Conservation (phyloP, 768 basidiomycete species). For the Candolleomyces eurysporus region DNA sequence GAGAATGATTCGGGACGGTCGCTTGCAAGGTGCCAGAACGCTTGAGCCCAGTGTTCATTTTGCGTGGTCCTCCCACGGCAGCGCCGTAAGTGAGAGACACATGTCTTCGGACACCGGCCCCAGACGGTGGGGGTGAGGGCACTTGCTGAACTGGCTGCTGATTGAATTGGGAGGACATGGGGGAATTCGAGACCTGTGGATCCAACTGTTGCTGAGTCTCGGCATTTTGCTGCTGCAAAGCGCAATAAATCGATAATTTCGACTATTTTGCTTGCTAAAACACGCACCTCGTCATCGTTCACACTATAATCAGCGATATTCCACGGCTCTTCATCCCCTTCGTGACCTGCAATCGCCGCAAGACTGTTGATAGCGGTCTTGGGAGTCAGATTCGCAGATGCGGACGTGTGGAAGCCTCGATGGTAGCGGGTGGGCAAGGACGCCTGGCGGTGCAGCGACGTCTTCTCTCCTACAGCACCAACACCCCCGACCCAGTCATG, state of each 20-base stretch:
- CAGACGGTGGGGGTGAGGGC: constrained; percentile 72
- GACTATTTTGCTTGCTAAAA: constrained; percentile 3
- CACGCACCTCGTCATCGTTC: constrained; percentile 57
- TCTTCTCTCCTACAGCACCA: constrained; percentile 82
- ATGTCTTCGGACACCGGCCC: constrained; percentile 72
- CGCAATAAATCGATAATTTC: constrained; percentile 7
- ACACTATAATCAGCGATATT: constrained; percentile 58
- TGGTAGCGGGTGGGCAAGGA: constrained; percentile 81
- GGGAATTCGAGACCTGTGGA: constrained; percentile 42
- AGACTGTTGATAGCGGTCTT: constrained; percentile 74
- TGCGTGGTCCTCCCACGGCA: constrained; percentile 49
- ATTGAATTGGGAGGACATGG: constrained; percentile 60
- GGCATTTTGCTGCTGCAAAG: constrained; percentile 40
- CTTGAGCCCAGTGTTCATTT: constrained; percentile 53
- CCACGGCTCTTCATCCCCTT: constrained; percentile 89
- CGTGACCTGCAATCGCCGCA: constrained; percentile 80
- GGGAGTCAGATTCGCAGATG: constrained; percentile 63
- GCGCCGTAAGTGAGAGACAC: constrained; percentile 76
- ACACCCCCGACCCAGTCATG: constrained; percentile 81
- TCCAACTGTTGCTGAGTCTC: constrained; percentile 36
- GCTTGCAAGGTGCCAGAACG: constrained; percentile 77
- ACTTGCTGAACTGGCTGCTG: constrained; percentile 33
- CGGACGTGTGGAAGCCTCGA: constrained; percentile 57
- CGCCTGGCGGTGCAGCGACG: constrained; percentile 74
- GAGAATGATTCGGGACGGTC: constrained; percentile 38